Percentiles rank a stretch among this genome's conserved stretches.
These are phyloP conservation scores for Kockiozyma suomiensis DNA, from an alignment of 805 yeast genomes.

Conservation along the genomic window DNA sequence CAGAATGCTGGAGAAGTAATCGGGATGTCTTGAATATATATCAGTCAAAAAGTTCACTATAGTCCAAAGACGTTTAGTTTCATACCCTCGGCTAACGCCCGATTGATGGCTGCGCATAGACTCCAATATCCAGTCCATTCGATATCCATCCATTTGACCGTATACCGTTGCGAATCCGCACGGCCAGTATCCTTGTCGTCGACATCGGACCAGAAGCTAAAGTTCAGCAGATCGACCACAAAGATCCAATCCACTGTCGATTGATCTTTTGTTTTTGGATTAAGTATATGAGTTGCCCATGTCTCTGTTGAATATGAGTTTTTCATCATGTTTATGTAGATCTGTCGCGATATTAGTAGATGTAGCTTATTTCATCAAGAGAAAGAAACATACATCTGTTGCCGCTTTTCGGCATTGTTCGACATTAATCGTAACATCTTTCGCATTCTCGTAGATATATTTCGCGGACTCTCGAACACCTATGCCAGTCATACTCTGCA, in stretches of 20 bases:
- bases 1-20: slow-evolving; percentile 46
- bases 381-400: slow-evolving; percentile 9
- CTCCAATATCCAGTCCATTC: slow-evolving; percentile 52
- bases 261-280: slow-evolving; percentile 37
- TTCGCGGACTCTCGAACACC: slow-evolving; percentile 39
- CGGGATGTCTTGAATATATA: slow-evolving; percentile 39
- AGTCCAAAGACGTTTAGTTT: not conserved
- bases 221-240: slow-evolving; percentile 48
- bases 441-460: slow-evolving; percentile 38
- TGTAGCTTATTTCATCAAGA: too few species aligned
- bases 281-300: slow-evolving; percentile 46
- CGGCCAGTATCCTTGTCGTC: slow-evolving; percentile 41
- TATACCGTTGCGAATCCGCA: slow-evolving; percentile 40
- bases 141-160: slow-evolving; percentile 42
- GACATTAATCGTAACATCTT: slow-evolving; percentile 40
- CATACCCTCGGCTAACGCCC: slow-evolving; percentile 45
- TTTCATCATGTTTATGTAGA: slow-evolving; percentile 38
- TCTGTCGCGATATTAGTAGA: slow-evolving; percentile 11
- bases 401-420: slow-evolving; percentile 43
- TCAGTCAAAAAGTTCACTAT: not conserved
- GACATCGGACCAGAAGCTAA: slow-evolving; percentile 49
- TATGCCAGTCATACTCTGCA: not conserved
- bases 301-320: slow-evolving; percentile 41
- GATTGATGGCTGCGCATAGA: slow-evolving; percentile 47
- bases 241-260: slow-evolving; percentile 46